Evolutionary conservation across 2,329 filamentous ascomycete species (phyloP).

Genomic region (Fusarium nematophilum): DNA sequence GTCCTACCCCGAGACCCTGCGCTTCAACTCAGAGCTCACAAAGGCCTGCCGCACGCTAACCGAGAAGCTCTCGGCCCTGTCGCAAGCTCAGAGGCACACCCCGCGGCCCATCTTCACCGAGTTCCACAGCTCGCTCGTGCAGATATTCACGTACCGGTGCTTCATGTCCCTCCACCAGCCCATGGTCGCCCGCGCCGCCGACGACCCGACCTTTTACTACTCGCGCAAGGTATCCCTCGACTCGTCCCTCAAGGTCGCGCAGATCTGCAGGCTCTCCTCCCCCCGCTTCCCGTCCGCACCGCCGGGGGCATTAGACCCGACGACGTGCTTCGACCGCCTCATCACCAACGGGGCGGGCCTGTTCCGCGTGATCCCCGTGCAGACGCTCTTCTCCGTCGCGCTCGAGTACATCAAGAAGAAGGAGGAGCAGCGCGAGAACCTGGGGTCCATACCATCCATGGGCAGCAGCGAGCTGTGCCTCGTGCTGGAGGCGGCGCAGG

Average conservation of each 20-base stretch:
- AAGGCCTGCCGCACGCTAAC: conserved; percentile 50
- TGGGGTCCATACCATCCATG: conserved; percentile 46
- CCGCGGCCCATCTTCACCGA: conserved; percentile 39
- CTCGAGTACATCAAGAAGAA: conserved; percentile 60
- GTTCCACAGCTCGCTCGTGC: conserved; percentile 57
- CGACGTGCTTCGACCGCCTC: conserved; percentile 51
- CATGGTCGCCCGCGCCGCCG: conserved; percentile 56
- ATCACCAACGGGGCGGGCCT: conserved; percentile 55
- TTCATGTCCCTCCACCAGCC: conserved; percentile 67
- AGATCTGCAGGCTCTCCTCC: conserved; percentile 47
- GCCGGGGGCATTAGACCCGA: conserved; percentile 34
- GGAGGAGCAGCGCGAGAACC: conserved; percentile 52
- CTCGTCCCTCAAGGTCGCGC: conserved; percentile 51
- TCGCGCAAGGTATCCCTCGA: conserved; percentile 63
- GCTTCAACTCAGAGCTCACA: conserved; percentile 58
- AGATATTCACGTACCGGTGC: conserved; percentile 58
- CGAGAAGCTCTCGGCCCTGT: conserved; percentile 50
- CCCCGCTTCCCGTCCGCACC: conserved; percentile 20
- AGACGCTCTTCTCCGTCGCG: conserved; percentile 56
- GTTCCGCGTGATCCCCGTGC: conserved; percentile 55
- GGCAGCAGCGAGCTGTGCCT: conserved; percentile 47
- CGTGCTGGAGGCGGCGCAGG: conserved; percentile 43
- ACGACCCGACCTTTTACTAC: conserved; percentile 63
- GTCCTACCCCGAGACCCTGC: conserved; percentile 61
- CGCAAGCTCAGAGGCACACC: conserved; percentile 44